Base-by-base conservation (phyloP, 2,329 filamentous ascomycete genomes). In the Sporothrix pallida region DNA sequence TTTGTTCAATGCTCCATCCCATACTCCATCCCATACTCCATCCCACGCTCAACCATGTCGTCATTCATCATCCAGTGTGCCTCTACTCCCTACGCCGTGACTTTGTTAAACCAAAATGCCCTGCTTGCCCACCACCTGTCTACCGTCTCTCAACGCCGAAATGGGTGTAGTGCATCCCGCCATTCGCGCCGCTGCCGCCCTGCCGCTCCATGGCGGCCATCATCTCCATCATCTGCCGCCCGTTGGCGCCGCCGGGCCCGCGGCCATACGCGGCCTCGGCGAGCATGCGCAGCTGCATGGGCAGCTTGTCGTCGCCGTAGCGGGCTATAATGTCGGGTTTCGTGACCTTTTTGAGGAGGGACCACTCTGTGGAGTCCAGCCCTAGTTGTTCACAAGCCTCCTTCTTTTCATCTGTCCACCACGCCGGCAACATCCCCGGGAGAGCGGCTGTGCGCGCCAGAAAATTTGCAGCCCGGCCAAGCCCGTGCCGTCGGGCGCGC, bases 241-340 rank as follows among this genome's bases (percentile, higher is more conserved):
- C 60, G 60, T n/a, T 65, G 12, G 26, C 26, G 23, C 60, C 60
- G 60, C 60, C 60, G 1, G 42, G 31, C 6, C 20, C 60, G 17
- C 63, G 63, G 37, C 17, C 37, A 26, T 82, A 82, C 3, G 86
- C 78, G 0, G 77, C 77, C 76, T 87, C 84, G 3, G 79, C 83
- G 23, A 87, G 78, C 82, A 87, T 84, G 15, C 86, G 81, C 68
- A 88, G 78, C 80, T 87, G 84, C 84, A 86, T 86, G 2, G 85
- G 83, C 74, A 87, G 86, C 1, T 76, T 76, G 0, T 71, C 5
- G 68, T 87, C 82, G 2, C 81, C 81, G 67, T 87, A 87, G 68
- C 84, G 80, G 26, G 83, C 79, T 6, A 81, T 79, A 46, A 86
- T 78, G 60, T 82, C 80, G 13, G 63, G 65, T 78, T 84, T 84